Evolutionary conservation across 208 protist species (phyloP).

Genomic region (Acanthamoeba castellanii): DNA sequence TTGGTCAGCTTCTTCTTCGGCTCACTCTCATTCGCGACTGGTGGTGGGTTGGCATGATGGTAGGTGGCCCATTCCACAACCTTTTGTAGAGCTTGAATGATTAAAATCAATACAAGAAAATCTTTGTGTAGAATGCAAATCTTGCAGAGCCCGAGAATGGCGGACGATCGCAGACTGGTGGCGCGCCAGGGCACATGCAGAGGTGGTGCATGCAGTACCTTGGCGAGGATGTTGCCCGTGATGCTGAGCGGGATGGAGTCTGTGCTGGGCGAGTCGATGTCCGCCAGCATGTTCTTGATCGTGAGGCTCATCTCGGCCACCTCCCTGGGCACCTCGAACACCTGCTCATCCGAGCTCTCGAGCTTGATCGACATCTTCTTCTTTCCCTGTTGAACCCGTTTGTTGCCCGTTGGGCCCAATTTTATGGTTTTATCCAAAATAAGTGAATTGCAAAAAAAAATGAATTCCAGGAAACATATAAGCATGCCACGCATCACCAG

Average conservation of each 20-base stretch:
- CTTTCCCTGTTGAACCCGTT: no score
- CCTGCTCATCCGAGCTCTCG: slow-evolving; percentile 73
- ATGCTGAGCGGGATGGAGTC: slow-evolving; percentile 89
- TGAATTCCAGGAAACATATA: no score
- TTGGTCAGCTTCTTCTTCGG: no score
- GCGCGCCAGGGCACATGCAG: no score
- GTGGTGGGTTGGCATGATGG: slow-evolving; percentile 85
- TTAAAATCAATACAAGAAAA: not conserved
- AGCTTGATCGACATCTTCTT: no score
- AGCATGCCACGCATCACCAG: no score
- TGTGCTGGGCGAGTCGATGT: slow-evolving; percentile 69
- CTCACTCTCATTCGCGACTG: slow-evolving; percentile 79
- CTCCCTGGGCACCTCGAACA: slow-evolving; percentile 70
- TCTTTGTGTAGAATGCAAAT: no score
- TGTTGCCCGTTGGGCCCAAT: no score
- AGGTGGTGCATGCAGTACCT: slow-evolving; percentile 83
- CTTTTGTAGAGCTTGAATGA: slow-evolving; percentile 1
- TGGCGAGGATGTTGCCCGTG: slow-evolving; percentile 85
- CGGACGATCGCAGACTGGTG: no score
- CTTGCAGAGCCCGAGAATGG: no score
- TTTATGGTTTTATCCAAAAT: no score
- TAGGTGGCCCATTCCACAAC: slow-evolving; percentile 90
- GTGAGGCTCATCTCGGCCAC: slow-evolving; percentile 75
- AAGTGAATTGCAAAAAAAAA: no score
- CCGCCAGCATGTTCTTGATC: slow-evolving; percentile 72